These are phyloP conservation scores for Yamadazyma spencermartinsiae DNA, from an alignment of 1,139 yeast genomes.

Conservation along the genomic window DNA sequence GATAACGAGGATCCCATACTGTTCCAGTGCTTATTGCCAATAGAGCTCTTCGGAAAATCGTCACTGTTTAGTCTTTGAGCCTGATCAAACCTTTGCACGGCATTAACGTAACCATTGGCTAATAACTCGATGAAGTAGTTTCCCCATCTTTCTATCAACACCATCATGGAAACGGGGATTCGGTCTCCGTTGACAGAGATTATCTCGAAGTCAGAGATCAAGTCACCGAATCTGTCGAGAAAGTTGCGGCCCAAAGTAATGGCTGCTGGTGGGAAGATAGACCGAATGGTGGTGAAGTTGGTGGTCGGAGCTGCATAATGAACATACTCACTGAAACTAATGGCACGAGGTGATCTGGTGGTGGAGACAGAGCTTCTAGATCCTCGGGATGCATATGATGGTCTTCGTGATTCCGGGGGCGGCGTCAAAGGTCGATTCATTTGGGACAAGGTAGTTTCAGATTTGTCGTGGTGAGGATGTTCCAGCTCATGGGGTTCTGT, in stretches of 20 bases:
- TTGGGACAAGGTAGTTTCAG: constrained; percentile 9
- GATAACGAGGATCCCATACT: constrained; percentile 15
- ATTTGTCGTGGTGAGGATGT: neutral
- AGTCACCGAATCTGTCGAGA: constrained; percentile 62
- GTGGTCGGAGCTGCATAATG: constrained; percentile 73
- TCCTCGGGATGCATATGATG: constrained; percentile 18
- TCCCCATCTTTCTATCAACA: constrained; percentile 76
- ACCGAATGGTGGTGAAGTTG: constrained; percentile 62
- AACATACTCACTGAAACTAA: constrained; percentile 67
- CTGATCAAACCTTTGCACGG: constrained; percentile 49
- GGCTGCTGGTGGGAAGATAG: constrained; percentile 74
- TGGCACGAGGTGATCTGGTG: constrained; percentile 23
- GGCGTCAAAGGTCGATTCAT: constrained; percentile 15
- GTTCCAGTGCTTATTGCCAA: neutral
- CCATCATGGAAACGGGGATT: constrained; percentile 57
- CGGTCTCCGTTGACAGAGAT: constrained; percentile 67
- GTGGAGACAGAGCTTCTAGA: constrained; percentile 16
- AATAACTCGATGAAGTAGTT: constrained; percentile 60
- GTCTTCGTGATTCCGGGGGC: constrained; percentile 16
- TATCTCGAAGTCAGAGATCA: constrained; percentile 70
- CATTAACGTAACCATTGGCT: constrained; percentile 62
- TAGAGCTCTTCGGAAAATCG: neutral
- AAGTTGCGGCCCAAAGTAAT: constrained; percentile 76
- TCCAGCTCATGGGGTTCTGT: neutral
- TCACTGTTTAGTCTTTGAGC: constrained; percentile 20